Conservation (phyloP, 1,284 basidiomycete species). For the Malassezia arunalokei region DNA sequence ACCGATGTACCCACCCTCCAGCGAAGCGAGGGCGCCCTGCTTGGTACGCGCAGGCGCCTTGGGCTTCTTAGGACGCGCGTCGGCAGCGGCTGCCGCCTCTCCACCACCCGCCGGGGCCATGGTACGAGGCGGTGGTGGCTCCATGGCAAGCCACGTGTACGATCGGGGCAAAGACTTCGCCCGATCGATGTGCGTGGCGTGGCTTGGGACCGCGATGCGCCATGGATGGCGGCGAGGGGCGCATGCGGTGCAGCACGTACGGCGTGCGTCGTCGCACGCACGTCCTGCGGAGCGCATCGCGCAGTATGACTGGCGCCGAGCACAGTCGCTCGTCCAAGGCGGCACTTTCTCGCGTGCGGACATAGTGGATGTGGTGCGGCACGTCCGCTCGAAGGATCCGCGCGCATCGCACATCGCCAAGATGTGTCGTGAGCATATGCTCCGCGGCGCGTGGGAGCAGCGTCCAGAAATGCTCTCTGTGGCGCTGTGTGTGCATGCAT, state of each 20-base stretch:
- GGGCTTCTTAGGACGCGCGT: not conserved
- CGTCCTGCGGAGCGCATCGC: no score
- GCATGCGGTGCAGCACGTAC: no score
- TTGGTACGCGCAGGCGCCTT: constrained; percentile 8
- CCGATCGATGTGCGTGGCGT: no score
- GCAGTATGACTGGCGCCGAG: no score
- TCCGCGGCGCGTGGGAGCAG: not conserved
- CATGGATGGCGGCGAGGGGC: no score
- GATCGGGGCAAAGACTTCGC: no score
- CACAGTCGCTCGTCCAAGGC: not conserved
- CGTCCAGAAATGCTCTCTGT: not conserved
- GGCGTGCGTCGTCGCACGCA: no score
- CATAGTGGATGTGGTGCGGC: not conserved
- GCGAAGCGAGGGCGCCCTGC: constrained; percentile 4
- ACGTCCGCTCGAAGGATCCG: not conserved
- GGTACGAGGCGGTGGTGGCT: no score
- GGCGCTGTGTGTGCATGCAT: constrained; percentile 1
- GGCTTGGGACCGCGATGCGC: no score
- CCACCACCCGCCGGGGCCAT: no score
- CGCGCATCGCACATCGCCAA: not conserved
- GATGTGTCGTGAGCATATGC: not conserved
- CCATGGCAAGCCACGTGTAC: no score
- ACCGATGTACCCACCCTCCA: constrained; percentile 29
- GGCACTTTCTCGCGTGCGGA: not conserved
- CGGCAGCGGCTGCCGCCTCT: not conserved